Evolutionary conservation across 768 basidiomycete species (phyloP).

Genomic region (Termitomyces sp.): DNA sequence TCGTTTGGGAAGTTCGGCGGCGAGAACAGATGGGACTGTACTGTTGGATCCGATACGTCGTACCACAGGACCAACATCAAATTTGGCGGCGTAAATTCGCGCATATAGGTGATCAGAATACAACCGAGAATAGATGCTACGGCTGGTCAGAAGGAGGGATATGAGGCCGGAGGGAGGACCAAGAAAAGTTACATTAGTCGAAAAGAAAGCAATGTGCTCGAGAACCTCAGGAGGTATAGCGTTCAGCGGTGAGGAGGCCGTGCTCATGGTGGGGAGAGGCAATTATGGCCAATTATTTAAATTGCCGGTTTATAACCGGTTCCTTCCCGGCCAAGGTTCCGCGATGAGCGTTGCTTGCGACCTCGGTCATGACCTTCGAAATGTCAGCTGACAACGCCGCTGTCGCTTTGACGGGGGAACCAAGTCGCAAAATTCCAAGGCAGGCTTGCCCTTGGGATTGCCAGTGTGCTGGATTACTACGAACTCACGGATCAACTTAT

Average conservation of each 20-base stretch:
- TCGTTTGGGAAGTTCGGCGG: constrained; percentile 61
- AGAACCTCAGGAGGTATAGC: constrained; percentile 72
- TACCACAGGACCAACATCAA: constrained; percentile 49
- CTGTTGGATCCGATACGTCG: constrained; percentile 42
- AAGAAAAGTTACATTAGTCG: constrained; percentile 42
- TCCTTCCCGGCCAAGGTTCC: too few species aligned
- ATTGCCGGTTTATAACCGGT: constrained; percentile 10
- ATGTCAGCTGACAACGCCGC: too few species aligned
- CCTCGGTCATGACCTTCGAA: too few species aligned
- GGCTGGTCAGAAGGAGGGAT: constrained; percentile 50
- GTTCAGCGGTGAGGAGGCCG: constrained; percentile 30
- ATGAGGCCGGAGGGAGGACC: constrained; percentile 59
- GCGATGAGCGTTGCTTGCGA: too few species aligned
- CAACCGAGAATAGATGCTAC: constrained; percentile 40
- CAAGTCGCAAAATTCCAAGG: too few species aligned
- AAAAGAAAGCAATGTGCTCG: constrained; percentile 69
- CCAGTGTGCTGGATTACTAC: too few species aligned
- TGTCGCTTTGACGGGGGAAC: not conserved
- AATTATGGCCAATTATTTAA: constrained; percentile 1
- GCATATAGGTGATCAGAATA: constrained; percentile 69
- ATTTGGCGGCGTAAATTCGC: constrained; percentile 60
- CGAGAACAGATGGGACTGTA: constrained; percentile 37
- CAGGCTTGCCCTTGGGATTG: too few species aligned
- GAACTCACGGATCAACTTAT: too few species aligned
- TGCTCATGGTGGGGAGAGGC: constrained; percentile 10